Conservation (phyloP, 2,329 filamentous ascomycete genomes). For the Fusarium sacchari region DNA sequence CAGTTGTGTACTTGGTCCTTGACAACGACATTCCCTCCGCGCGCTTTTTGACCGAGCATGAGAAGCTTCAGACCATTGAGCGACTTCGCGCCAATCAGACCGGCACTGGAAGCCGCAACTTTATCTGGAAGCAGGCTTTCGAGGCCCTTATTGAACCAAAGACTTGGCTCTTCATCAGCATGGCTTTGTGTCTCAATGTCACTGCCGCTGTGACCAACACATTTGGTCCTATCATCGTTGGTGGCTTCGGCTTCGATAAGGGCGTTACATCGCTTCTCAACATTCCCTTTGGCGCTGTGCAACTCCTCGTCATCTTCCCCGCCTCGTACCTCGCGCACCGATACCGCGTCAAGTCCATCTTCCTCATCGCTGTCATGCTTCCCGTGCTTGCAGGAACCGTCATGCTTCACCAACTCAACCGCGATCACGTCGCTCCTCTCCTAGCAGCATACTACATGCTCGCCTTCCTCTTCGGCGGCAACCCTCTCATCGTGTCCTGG, state of each 20-base stretch:
- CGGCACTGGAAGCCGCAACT: slow-evolving; percentile 76
- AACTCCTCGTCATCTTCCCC: slow-evolving; percentile 67
- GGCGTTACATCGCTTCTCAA: slow-evolving; percentile 69
- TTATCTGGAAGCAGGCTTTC: slow-evolving; percentile 72
- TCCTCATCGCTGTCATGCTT: slow-evolving; percentile 64
- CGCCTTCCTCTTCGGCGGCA: slow-evolving; percentile 72
- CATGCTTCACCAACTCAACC: slow-evolving; percentile 64
- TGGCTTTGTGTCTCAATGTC: slow-evolving; percentile 72
- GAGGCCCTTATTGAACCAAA: slow-evolving; percentile 61
- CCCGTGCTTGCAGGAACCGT: slow-evolving; percentile 70
- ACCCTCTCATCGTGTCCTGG: slow-evolving; percentile 74
- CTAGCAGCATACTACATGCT: slow-evolving; percentile 73
- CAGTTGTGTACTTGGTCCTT: slow-evolving; percentile 68
- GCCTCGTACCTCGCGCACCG: slow-evolving; percentile 68
- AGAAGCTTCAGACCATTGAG: slow-evolving; percentile 75
- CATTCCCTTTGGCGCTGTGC: slow-evolving; percentile 73
- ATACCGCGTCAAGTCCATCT: slow-evolving; percentile 64
- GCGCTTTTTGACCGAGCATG: slow-evolving; percentile 69
- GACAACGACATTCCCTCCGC: slow-evolving; percentile 68
- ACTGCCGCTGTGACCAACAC: slow-evolving; percentile 71
- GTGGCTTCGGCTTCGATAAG: slow-evolving; percentile 68
- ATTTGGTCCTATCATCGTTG: slow-evolving; percentile 72
- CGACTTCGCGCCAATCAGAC: slow-evolving; percentile 79
- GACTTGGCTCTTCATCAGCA: slow-evolving; percentile 68
- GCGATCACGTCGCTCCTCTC: slow-evolving; percentile 53